These are phyloP conservation scores for Colletotrichum lindemuthianum DNA, from an alignment of 2,329 filamentous ascomycete species.

Conservation along the genomic window DNA sequence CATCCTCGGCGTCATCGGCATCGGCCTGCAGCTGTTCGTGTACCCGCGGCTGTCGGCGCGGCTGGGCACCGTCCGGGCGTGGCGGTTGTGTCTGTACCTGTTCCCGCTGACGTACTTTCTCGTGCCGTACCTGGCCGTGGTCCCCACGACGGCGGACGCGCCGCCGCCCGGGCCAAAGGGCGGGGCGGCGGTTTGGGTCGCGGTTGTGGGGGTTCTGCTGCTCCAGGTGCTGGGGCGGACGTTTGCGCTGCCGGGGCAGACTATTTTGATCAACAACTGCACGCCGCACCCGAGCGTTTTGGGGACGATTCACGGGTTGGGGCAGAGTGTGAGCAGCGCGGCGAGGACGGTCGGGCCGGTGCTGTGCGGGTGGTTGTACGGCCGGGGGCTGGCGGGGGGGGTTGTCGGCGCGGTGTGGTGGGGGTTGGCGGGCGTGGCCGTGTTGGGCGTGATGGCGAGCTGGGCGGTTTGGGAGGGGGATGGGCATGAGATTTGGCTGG, in stretches of 20 bases:
- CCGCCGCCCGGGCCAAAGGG: constrained; percentile 61
- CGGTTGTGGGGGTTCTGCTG: constrained; percentile 69
- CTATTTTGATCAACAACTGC: constrained; percentile 59
- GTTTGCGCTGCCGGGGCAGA: constrained; percentile 62
- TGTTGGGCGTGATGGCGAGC: constrained; percentile 60
- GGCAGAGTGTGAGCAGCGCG: constrained; percentile 67
- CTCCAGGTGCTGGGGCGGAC: constrained; percentile 75
- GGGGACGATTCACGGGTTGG: constrained; percentile 60
- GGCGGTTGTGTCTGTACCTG: constrained; percentile 73
- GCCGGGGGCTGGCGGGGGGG: constrained; percentile 64
- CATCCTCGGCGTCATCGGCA: constrained; percentile 79
- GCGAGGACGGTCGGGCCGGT: constrained; percentile 70
- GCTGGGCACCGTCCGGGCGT: constrained; percentile 75
- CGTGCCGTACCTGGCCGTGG: constrained; percentile 75
- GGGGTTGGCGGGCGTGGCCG: constrained; percentile 60
- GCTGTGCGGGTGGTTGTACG: constrained; percentile 69
- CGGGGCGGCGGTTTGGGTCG: constrained; percentile 70
- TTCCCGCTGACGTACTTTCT: constrained; percentile 77
- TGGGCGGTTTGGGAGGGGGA: constrained; percentile 68
- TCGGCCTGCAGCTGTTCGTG: constrained; percentile 75
- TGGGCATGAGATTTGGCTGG: constrained; percentile 72
- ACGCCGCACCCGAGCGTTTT: constrained; percentile 59
- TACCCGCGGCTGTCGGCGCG: constrained; percentile 75
- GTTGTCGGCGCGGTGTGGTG: constrained; percentile 69
- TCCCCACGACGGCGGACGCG: constrained; percentile 64